Evolutionary conservation across 108 stramenopile genomes (phyloP), one percentile per base, ranked within the genome.

Genomic region (Conticribra weissflogii): DNA sequence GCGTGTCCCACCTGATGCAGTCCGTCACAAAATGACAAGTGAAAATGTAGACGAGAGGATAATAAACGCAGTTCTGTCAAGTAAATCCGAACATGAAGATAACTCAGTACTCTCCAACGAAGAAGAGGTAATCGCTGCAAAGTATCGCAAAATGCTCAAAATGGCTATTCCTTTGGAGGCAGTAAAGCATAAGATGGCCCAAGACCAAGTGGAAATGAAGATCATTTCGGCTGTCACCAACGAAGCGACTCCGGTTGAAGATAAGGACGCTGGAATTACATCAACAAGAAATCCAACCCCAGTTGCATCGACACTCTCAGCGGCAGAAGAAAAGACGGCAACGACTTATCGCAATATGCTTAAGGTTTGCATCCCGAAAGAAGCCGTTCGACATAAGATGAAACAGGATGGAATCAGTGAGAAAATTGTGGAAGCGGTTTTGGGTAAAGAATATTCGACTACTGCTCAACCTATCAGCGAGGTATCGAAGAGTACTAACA

Each of bases 301-400:
- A 34, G 55, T 4, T 59, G 71, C 46, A 8, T 66, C 76, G 7
- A 29, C 28, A 8, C 67, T 88, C 29, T 71, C 85, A 17, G 61
- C 72, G 17, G 86, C 79, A 34, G 92, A 93, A 54, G 84, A 84
- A 63, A 77, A 80, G 1, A 70, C 80, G 8, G 88, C 83, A 14
- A 64, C 80, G 21, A 81, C 76, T 24, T 91, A 87, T 68, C 78
- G 80, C 28, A 86, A 73, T 54, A 85, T 89, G 86, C 45, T 90
- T 7, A 82, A 83, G 32, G 66, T 89, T 18, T 81, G 87, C 49
- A 85, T 92, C 56, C 90, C 94, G 18, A 84, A 81, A 60, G 87
- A 87, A 27, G 83, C 85, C 7, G 78, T 94, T 22, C 76, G 79
- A 19, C 80, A 85, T 27, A 86, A 87, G 54, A 92, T 92, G 94